Evolutionary conservation across 202 grass and related monocot species (phyloP), one percentile per base, ranked within the genome.

Genomic region (Panicum hallii): DNA sequence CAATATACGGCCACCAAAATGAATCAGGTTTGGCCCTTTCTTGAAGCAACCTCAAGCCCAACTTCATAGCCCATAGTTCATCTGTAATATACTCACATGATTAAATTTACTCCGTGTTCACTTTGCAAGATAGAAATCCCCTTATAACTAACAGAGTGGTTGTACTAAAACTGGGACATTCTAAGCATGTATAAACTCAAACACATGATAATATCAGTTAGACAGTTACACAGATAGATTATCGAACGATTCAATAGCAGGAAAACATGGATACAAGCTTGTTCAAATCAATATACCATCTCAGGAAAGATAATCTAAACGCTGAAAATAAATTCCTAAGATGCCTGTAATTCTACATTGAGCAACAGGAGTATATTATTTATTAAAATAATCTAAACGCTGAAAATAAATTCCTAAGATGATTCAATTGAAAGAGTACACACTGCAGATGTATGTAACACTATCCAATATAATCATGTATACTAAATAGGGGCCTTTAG

Each of bases 1-100:
- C 91, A 23, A 94, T 92, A 72, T 99, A 99, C 20, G 91, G 93
- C 91, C 97, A 96, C 97, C 93, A 99, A 84, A 91, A 96, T 14
- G 93, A 92, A 75, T 87, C 86, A 11, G 54, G 54, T 32, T 71
- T 91, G 62, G 97, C 92, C 67, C 90, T 89, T 85, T 96, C 97
- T 79, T 99, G 97, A 83, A 99, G 97, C 85, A 96, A 82, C 62
- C 90, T 95, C 86, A 99, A 90, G 79, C 97, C 97, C 50, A 96
- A 63, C 79, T 79, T 94, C 91, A 96, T 94, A 77, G 93, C 82
- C 97, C 97, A 99, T 67, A 99, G 76, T 92, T 99, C 97, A 77
- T 99, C 97, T 96, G 97, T 91, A 77, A 96, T 80, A 96, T 85
- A 58, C 58, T 88, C 84, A 83, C 60, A 93, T 13, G 89, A 83